A percentile compares a stretch with the other conserved stretches of the same genome.
Evolutionary conservation across 257 asterid genomes (phyloP).

Genomic region (Solanum etuberosum): DNA sequence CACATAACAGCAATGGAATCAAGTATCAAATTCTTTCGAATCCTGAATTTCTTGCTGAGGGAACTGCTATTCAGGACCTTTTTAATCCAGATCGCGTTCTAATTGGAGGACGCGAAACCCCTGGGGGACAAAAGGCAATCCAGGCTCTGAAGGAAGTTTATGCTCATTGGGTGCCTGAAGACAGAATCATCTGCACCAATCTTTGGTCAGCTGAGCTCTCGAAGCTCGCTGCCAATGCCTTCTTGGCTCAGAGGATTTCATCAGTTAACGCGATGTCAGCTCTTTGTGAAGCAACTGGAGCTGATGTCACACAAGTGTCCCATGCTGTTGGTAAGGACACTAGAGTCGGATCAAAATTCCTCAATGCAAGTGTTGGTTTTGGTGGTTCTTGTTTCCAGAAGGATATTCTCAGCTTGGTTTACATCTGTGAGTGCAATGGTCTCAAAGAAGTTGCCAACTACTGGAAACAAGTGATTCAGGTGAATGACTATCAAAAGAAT

Average conservation of each 20-base stretch:
- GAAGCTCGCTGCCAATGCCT: conserved; percentile 26
- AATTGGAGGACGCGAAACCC: conserved; percentile 16
- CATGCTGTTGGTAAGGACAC: conserved; percentile 32
- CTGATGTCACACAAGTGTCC: conserved; percentile 30
- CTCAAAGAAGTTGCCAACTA: conserved; percentile 32
- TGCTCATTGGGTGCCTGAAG: conserved; percentile 18
- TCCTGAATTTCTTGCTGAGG: conserved; percentile 29
- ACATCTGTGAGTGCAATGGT: conserved; percentile 41
- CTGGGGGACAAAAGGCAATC: conserved; percentile 11
- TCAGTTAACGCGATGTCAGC: conserved; percentile 39
- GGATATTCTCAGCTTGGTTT: conserved; percentile 35
- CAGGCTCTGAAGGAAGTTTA: conserved; percentile 14
- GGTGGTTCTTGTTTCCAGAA: conserved; percentile 45
- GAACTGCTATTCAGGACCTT: conserved; percentile 25
- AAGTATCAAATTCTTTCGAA: conserved; percentile 22
- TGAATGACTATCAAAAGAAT: conserved; percentile 34
- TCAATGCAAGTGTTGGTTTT: conserved; percentile 37
- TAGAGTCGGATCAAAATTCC: conserved; percentile 34
- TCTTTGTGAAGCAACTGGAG: conserved; percentile 36
- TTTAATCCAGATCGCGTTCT: conserved; percentile 16
- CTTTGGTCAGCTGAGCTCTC: conserved; percentile 25
- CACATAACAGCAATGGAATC: conserved; percentile 26
- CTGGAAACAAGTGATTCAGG: conserved; percentile 38
- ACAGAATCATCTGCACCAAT: conserved; percentile 10
- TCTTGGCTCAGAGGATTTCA: conserved; percentile 21